Percentiles rank a stretch among this genome's conserved stretches.
phyloP scores from a whole-genome alignment of 306 rosid genomes.

The Bauhinia variegata region DNA sequence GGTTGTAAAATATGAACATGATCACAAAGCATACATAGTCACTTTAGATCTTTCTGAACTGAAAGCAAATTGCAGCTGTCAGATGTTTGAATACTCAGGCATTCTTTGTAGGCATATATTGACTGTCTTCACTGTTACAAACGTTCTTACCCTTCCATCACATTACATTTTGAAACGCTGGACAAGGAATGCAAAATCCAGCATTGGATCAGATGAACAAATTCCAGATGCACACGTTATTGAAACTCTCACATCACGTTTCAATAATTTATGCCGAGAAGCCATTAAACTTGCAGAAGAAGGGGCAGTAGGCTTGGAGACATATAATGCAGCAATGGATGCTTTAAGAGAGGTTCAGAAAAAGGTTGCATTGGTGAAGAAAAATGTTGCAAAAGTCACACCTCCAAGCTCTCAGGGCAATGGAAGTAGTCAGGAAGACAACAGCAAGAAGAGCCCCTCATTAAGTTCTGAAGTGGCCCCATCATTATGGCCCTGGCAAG shows the following conservation, averaged over 20 bases:
- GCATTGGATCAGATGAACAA: conserved; percentile 51
- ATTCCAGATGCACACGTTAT: conserved; percentile 47
- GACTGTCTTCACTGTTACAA: conserved; percentile 83
- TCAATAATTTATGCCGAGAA: conserved; percentile 71
- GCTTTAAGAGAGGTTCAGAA: conserved; percentile 60
- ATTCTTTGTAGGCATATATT: conserved; percentile 77
- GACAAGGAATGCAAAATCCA: conserved; percentile 69
- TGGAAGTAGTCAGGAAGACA: conserved; percentile 61
- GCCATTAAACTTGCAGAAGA: conserved; percentile 78
- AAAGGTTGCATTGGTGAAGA: conserved; percentile 55
- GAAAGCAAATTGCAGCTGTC: conserved; percentile 77
- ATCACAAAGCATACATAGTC: conserved; percentile 69
- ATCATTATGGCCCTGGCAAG: conserved; percentile 71
- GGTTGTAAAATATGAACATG: conserved; percentile 78
- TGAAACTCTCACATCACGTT: conserved; percentile 61
- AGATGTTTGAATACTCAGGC: conserved; percentile 83
- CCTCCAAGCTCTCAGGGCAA: conserved; percentile 50
- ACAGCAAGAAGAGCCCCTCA: conserved; percentile 48
- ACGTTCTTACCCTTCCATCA: conserved; percentile 76
- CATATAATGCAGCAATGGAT: conserved; percentile 61
- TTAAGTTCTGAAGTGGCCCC: conserved; percentile 46
- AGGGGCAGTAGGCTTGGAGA: conserved; percentile 69
- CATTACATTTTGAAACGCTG: conserved; percentile 75
- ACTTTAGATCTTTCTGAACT: conserved; percentile 51
- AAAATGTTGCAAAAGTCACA: conserved; percentile 58